phyloP scores from a whole-genome alignment of 23 red algal species.

The Pyropia haitanensis region DNA sequence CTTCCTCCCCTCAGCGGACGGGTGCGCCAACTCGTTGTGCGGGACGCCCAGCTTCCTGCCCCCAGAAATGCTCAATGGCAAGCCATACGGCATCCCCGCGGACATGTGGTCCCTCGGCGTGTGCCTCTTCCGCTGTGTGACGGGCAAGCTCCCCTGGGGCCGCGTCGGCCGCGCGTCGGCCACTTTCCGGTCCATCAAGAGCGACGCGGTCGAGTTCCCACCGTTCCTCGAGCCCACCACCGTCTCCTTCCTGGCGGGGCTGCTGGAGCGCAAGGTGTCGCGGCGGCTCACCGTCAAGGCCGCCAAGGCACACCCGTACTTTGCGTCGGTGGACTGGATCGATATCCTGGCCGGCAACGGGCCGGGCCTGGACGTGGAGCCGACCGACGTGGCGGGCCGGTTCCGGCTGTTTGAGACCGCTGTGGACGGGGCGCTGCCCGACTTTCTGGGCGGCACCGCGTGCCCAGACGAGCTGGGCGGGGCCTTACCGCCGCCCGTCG shows the following conservation, averaged over 20 bases:
- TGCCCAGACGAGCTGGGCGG: too few species aligned
- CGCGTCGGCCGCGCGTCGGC: conserved; percentile 24
- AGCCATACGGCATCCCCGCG: conserved; percentile 40
- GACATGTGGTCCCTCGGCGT: conserved; percentile 77
- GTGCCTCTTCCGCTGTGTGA: conserved; percentile 45
- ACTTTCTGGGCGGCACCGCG: too few species aligned
- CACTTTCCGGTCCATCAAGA: conserved; percentile 42
- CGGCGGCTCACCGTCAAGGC: conserved; percentile 1
- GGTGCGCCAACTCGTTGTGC: conserved; percentile 39
- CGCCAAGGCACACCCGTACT: conserved; percentile 41
- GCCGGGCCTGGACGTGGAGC: too few species aligned
- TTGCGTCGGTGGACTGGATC: conserved; percentile 35
- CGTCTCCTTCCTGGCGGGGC: conserved; percentile 14
- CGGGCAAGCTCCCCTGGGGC: conserved; percentile 50
- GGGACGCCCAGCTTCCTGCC: conserved; percentile 71
- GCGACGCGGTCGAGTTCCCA: conserved; percentile 12
- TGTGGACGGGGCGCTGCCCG: too few species aligned
- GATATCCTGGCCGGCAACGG: conserved; percentile 1
- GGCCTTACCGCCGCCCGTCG: too few species aligned
- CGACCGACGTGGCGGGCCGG: too few species aligned
- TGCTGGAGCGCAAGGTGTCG: conserved; percentile 16
- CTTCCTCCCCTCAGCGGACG: conserved; percentile 5
- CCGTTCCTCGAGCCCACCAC: conserved; percentile 8
- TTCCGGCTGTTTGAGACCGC: too few species aligned
- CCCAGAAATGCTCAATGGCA: conserved; percentile 67